Conservation (phyloP, 225 moss, liverwort and hornwort species). For the Bryum argenteum region DNA sequence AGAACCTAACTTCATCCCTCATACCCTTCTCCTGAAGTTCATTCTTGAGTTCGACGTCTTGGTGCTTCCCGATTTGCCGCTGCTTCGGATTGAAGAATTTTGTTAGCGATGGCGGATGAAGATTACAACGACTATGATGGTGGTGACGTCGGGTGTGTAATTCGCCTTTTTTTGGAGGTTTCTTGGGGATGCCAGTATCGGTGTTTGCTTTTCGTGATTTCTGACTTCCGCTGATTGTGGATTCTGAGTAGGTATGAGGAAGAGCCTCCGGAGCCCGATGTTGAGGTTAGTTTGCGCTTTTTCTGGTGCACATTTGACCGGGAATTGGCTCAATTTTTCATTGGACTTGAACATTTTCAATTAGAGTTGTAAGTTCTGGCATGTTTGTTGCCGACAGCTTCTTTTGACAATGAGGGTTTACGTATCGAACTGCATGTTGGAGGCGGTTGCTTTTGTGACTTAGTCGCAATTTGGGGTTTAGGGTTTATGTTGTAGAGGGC, state of each 20-base stretch:
- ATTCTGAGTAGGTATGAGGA: conserved; percentile 70
- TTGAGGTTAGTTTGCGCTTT: conserved; percentile 62
- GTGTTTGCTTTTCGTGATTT: background rate
- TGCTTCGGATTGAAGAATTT: background rate
- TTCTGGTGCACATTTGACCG: background rate
- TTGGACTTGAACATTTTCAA: no score
- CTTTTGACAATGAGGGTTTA: no score
- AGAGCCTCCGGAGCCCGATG: conserved; percentile 90
- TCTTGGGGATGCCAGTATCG: background rate
- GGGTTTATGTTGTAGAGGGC: background rate
- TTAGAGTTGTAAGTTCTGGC: no score
- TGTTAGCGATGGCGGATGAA: conserved; percentile 85
- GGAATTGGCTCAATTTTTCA: background rate
- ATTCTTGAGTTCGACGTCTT: background rate
- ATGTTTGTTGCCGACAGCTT: background rate
- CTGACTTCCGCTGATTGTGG: background rate
- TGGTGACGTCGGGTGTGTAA: conserved; percentile 63
- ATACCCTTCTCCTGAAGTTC: rapidly evolving
- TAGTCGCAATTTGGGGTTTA: background rate
- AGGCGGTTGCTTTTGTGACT: background rate
- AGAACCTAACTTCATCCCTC: conserved; percentile 10
- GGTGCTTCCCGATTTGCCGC: background rate
- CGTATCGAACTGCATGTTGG: background rate
- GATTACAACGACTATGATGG: conserved; percentile 95
- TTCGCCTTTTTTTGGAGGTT: background rate